phyloP scores from a whole-genome alignment of 202 grass and related monocot species.

The Saccharum hybrid region DNA sequence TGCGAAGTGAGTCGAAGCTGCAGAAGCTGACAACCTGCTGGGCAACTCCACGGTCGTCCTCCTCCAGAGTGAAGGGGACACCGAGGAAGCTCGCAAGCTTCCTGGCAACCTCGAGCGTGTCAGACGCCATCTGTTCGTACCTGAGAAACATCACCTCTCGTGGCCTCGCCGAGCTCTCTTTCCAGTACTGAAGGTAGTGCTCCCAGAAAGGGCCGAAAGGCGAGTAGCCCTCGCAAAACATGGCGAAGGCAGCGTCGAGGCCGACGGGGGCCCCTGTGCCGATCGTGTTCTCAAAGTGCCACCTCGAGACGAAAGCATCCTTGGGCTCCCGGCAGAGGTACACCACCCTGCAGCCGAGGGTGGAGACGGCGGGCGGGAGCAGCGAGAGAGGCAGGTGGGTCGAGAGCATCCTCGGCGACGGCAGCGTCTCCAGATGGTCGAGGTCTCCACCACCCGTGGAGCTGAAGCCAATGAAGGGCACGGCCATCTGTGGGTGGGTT shows the following conservation, averaged over 20 bases:
- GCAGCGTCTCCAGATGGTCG: background rate
- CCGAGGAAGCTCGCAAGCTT: background rate
- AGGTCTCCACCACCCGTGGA: background rate
- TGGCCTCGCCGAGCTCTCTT: background rate
- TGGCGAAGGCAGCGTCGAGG: background rate
- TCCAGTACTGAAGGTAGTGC: background rate
- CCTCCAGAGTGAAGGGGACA: background rate
- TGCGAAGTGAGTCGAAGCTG: background rate
- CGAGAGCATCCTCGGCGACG: slow-evolving; percentile 32
- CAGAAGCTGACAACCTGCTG: background rate
- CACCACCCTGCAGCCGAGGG: slow-evolving; percentile 20
- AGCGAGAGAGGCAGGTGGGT: slow-evolving; percentile 19
- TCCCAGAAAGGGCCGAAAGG: background rate
- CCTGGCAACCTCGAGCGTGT: background rate
- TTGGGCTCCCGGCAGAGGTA: slow-evolving; percentile 39
- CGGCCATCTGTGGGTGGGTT: background rate
- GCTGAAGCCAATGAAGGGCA: slow-evolving; percentile 19
- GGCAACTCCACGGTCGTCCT: background rate
- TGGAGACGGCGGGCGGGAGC: background rate
- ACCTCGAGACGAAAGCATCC: slow-evolving; percentile 10
- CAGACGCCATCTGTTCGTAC: background rate
- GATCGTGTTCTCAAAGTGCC: background rate
- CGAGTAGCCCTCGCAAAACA: background rate
- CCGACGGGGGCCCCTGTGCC: background rate
- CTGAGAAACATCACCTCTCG: slow-evolving; percentile 2